Evolutionary conservation across 1,139 yeast species (phyloP), one percentile per base, ranked within the genome.

Genomic region (Pichia sp.): DNA sequence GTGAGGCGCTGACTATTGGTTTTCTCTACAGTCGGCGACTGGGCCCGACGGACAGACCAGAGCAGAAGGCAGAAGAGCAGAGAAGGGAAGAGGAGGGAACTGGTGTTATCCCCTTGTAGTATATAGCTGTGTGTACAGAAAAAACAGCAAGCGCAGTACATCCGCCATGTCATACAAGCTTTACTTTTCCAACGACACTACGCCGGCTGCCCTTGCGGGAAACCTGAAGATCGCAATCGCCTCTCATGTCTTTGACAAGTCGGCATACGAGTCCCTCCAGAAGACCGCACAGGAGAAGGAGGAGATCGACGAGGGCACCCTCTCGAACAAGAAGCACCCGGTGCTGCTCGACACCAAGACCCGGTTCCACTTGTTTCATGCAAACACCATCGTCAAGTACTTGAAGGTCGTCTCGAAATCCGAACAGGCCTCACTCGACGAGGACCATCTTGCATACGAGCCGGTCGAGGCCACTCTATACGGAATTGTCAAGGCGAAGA

Each of bases 381-480:
- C 95, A 38, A 89, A 91, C 68, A 88, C 97, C 29, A 86, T 91
- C 57, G 91, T 89, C 56, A 83, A 85, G 69, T 89, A 81, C 65
- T 74, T 86, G 58, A 73, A 82, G 50, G 71, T 75, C 10, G 49
- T 58, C 14, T 54, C 63, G 9, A 14, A 49, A 3, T 46, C 45
- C 10, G 30, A 40, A 9, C 27, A 40, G 4, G 20, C n/a, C 30
- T 34, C 16, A 17, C 12, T 44, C 29, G 55, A 54, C 6, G 36
- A 42, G 2, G 53, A 50, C 36, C 61, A 63, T 44, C 52, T 49
- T 5, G 34, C 34, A 9, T 59, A 59, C 43, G 57, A 55, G 12
- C 55, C 52, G 2, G 55, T 60, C 16, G 60, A 66, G 46, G 61
- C 71, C 46, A 59, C 53, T 6, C 50, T 62, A 31, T 68, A 67